phyloP scores from a whole-genome alignment of 495 filamentous ascomycete species.

The Aspergillus nidulans region DNA sequence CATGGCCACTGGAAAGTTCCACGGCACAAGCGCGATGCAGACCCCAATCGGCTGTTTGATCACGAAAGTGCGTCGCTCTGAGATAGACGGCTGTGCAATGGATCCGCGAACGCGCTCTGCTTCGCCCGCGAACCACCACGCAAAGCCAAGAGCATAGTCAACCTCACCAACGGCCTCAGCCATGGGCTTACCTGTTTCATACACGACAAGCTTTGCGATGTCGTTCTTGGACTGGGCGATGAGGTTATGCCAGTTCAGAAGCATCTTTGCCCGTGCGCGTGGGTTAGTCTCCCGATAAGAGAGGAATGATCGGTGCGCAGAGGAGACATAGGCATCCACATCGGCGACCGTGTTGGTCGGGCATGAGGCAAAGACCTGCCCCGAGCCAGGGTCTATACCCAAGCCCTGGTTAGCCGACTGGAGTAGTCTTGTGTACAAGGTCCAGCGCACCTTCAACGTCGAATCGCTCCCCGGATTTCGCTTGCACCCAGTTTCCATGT shows the following conservation, averaged over 20 bases:
- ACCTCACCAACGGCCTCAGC: conserved; percentile 54
- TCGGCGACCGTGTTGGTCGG: not conserved
- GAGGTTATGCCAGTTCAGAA: not conserved
- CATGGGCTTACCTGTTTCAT: conserved; percentile 61
- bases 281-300: not conserved
- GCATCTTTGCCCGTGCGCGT: not conserved
- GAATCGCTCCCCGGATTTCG: not conserved
- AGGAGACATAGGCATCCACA: not conserved
- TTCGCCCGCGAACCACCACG: conserved; percentile 63
- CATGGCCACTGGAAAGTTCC: conserved; percentile 63
- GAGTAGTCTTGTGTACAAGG: not conserved
- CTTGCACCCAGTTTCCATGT: not conserved
- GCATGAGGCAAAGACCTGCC: not conserved
- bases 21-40: conserved; percentile 57
- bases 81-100: conserved; percentile 47
- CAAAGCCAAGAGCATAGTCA: conserved; percentile 55
- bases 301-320: not conserved
- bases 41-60: conserved; percentile 68
- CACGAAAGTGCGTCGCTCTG: conserved; percentile 58
- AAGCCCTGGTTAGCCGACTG: too few species aligned
- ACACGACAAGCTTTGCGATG: conserved; percentile 24
- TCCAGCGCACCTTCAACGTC: not conserved
- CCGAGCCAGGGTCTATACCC: conserved; percentile 2
- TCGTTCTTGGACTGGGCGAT: not conserved
- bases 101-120: conserved; percentile 65